phyloP scores from a whole-genome alignment of 768 basidiomycete species.

The Antrodiella citrinella region DNA sequence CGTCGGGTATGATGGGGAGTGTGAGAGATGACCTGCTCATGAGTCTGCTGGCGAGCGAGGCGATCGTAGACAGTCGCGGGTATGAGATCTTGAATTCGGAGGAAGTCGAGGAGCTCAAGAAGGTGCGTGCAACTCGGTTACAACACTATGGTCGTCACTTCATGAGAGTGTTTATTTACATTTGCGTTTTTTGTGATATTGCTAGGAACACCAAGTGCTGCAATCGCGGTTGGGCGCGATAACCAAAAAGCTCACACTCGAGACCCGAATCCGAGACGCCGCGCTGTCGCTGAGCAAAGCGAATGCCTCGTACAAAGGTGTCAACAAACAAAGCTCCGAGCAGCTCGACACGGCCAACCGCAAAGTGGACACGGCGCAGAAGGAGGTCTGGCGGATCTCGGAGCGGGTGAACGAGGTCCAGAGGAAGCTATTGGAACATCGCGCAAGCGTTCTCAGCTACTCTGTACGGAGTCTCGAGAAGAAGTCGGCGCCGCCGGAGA shows the following conservation, averaged over 20 bases:
- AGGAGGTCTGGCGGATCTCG: slow-evolving; percentile 61
- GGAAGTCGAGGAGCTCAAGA: slow-evolving; percentile 63
- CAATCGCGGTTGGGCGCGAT: slow-evolving; percentile 56
- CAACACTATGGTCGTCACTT: not conserved
- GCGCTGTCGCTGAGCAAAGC: slow-evolving; percentile 67
- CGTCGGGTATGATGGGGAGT: slow-evolving; percentile 35
- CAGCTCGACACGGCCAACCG: slow-evolving; percentile 68
- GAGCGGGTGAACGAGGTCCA: slow-evolving; percentile 57
- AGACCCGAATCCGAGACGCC: slow-evolving; percentile 85
- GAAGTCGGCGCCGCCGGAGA: slow-evolving; percentile 25
- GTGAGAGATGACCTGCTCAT: slow-evolving; percentile 81
- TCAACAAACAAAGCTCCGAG: slow-evolving; percentile 57
- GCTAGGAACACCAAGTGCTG: slow-evolving; percentile 77
- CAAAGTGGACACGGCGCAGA: slow-evolving; percentile 64
- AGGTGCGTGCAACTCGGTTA: slow-evolving; percentile 35
- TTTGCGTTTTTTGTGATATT: slow-evolving; percentile 7
- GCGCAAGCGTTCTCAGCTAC: slow-evolving; percentile 71
- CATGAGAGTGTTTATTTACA: no score
- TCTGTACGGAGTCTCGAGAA: slow-evolving; percentile 64
- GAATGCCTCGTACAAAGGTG: slow-evolving; percentile 47
- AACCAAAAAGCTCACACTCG: slow-evolving; percentile 67
- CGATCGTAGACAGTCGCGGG: slow-evolving; percentile 83
- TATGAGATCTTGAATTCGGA: slow-evolving; percentile 72
- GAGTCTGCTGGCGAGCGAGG: slow-evolving; percentile 87
- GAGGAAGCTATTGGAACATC: slow-evolving; percentile 67